These are phyloP conservation scores for Phytophthora colocasiae DNA, from an alignment of 352 stramenopile species.

Conservation along the genomic window DNA sequence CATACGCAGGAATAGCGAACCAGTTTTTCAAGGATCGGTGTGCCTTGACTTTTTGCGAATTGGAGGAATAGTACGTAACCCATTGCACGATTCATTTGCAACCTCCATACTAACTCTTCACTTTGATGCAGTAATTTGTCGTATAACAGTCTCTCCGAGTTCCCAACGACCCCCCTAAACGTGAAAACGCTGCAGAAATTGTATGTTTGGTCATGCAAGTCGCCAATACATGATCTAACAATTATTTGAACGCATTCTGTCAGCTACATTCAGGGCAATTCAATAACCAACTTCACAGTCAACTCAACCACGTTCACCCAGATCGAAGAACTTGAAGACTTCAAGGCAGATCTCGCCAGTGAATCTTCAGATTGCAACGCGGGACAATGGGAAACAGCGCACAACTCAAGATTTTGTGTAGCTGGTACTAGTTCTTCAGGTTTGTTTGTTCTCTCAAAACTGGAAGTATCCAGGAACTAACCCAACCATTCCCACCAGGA, in stretches of 20 bases:
- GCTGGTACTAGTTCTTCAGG: conserved; percentile 11
- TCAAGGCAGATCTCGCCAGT: conserved; percentile 25
- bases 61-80: conserved; percentile 42
- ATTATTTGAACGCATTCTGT: not conserved
- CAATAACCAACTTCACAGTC: conserved; percentile 38
- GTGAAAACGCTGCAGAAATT: conserved; percentile 34
- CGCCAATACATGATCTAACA: not conserved
- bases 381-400: conserved; percentile 33
- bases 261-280: conserved; percentile 42
- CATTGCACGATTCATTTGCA: not conserved
- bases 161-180: conserved; percentile 36
- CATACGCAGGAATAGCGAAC: conserved; percentile 43
- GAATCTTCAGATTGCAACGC: conserved; percentile 12
- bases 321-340: conserved; percentile 31
- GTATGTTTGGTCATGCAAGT: conserved; percentile 13
- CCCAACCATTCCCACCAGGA: not conserved
- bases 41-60: conserved; percentile 25
- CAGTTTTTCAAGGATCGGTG: conserved; percentile 16
- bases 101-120: conserved; percentile 1
- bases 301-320: conserved; percentile 24
- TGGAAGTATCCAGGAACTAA: conserved; percentile 1
- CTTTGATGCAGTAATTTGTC: conserved; percentile 38
- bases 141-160: conserved; percentile 39
- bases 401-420: conserved; percentile 42
- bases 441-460: conserved; percentile 8